A percentile compares a stretch with the other conserved stretches of the same genome.
These are phyloP conservation scores for Pontederia paniculata DNA, from an alignment of 176 grass and related monocot genomes.

Conservation along the genomic window DNA sequence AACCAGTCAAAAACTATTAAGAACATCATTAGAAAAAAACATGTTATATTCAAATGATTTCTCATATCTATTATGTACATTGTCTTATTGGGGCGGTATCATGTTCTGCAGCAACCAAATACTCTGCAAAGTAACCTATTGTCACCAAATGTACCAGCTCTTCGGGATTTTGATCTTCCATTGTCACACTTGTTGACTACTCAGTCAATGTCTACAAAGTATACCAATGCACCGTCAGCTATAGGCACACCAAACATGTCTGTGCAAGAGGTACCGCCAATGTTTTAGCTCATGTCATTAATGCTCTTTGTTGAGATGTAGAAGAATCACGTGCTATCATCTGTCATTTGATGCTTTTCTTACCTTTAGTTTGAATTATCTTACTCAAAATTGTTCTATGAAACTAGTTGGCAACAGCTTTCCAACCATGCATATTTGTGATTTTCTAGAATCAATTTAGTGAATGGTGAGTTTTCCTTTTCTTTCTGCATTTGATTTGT, in stretches of 20 bases:
- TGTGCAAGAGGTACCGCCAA: slow-evolving; percentile 58
- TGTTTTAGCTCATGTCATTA: not conserved
- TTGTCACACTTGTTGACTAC: slow-evolving; percentile 49
- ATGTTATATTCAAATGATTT: too few relatives aligned
- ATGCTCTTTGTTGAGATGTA: not conserved
- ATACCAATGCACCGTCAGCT: slow-evolving; percentile 47
- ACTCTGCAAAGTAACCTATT: slow-evolving; percentile 51
- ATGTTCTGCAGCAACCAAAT: slow-evolving; percentile 69
- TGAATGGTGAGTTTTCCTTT: not conserved
- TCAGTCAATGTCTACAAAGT: slow-evolving; percentile 64
- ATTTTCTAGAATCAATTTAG: not conserved
- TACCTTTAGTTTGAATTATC: too few relatives aligned
- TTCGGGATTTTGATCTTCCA: slow-evolving; percentile 67
- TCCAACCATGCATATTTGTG: not conserved
- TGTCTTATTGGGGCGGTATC: slow-evolving; percentile 5
- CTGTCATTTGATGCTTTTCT: not conserved
- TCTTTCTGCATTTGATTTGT: not conserved
- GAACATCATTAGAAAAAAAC: too few relatives aligned
- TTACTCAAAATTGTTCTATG: too few relatives aligned
- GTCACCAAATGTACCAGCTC: slow-evolving; percentile 45
- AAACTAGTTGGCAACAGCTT: not conserved
- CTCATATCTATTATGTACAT: not conserved
- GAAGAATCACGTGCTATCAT: not conserved
- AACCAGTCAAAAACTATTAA: too few relatives aligned
- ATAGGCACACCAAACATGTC: slow-evolving; percentile 53